phyloP scores from a whole-genome alignment of 495 filamentous ascomycete genomes.

The Hypoxylon lienhwacheense region DNA sequence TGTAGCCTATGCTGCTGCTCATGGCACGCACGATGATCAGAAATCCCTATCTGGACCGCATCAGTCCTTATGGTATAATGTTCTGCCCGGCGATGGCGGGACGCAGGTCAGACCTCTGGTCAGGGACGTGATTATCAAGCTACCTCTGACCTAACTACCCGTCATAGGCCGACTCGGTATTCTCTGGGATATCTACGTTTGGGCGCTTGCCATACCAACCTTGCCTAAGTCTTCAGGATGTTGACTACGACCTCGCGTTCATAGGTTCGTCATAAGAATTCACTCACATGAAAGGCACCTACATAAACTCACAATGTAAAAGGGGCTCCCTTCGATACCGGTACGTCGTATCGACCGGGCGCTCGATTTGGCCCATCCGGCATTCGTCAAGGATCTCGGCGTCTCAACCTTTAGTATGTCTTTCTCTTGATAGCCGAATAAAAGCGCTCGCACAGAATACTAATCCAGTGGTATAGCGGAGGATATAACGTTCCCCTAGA shows the following conservation, averaged over 20 bases:
- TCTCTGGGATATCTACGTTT: constrained; percentile 84
- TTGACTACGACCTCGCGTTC: constrained; percentile 76
- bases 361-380: constrained; percentile 84
- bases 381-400: constrained; percentile 78
- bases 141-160: constrained; percentile 9
- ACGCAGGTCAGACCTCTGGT: constrained; percentile 48
- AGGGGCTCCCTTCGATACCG: constrained; percentile 48
- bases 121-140: neutral
- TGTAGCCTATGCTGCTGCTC: constrained; percentile 36
- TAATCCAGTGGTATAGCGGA: constrained; percentile 46
- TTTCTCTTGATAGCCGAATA: neutral
- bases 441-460: neutral
- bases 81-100: constrained; percentile 58
- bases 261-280: constrained; percentile 66
- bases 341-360: constrained; percentile 53
- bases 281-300: neutral
- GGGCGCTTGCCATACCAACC: constrained; percentile 75
- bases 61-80: constrained; percentile 52
- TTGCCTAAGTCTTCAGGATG: constrained; percentile 68
- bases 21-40: constrained; percentile 45
- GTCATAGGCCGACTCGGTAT: constrained; percentile 57
- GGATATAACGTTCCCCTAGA: constrained; percentile 78
- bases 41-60: constrained; percentile 47
- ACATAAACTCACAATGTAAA: constrained; percentile 9
- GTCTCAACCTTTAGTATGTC: constrained; percentile 65